phyloP scores from a whole-genome alignment of 441 rosid species.

The Rhodomyrtus psidioides region DNA sequence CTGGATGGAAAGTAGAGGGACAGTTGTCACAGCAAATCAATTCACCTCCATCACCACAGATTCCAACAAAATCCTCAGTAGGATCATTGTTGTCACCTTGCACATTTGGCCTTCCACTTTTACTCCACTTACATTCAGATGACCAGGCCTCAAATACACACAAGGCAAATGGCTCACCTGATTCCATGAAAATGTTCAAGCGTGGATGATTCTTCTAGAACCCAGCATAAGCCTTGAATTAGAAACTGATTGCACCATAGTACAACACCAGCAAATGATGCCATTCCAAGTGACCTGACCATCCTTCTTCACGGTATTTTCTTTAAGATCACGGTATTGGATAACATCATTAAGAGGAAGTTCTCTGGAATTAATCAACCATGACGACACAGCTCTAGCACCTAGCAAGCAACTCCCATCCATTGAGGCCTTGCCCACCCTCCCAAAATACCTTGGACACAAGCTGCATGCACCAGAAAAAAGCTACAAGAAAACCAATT shows the following conservation, averaged over 20 bases:
- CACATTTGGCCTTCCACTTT: constrained; percentile 33
- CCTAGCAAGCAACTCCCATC: constrained; percentile 17
- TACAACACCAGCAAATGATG: constrained; percentile 74
- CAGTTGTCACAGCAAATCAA: constrained; percentile 94
- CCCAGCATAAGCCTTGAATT: constrained; percentile 80
- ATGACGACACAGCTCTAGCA: constrained; percentile 65
- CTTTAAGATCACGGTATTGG: constrained; percentile 56
- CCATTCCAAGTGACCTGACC: constrained; percentile 68
- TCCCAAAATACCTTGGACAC: constrained; percentile 48
- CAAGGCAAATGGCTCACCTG: constrained; percentile 65
- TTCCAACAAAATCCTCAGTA: constrained; percentile 91
- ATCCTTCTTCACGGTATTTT: constrained; percentile 61
- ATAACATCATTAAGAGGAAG: constrained; percentile 60
- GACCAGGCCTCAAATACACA: constrained; percentile 94
- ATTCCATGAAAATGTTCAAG: constrained; percentile 77
- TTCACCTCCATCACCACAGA: constrained; percentile 91
- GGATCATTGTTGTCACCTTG: constrained; percentile 57
- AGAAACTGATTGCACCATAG: constrained; percentile 52
- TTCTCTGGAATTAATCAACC: constrained; percentile 59
- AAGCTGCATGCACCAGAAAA: constrained; percentile 62
- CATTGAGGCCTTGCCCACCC: constrained; percentile 28
- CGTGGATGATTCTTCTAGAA: constrained; percentile 59
- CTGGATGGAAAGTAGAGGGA: constrained; percentile 83
- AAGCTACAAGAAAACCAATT: too few relatives aligned
- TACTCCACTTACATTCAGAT: constrained; percentile 67